Base-by-base conservation (phyloP, 345 rosid species). In the Syzygium oleosum region DNA sequence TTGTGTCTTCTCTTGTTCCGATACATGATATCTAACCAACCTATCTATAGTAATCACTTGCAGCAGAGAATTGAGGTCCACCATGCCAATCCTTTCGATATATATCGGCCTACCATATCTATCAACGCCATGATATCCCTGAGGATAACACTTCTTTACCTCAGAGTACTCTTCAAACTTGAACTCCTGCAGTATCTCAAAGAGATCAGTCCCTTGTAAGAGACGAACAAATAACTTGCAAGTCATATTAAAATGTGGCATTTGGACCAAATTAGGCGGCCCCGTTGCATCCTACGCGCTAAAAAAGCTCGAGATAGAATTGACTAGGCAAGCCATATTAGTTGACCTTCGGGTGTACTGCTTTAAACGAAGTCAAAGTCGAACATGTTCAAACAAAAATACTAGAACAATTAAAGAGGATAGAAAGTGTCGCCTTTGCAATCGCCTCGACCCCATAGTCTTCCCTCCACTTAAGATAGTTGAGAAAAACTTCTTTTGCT, bases 51-150 rank as follows among this genome's bases (percentile, higher is more conserved):
- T 90, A 23, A 93, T 94, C 86, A 73, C 93, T 90, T 90, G 91
- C 31, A 93, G 79, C 79, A 94, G 88, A 51, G 90, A 88, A 89
- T 92, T 89, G 63, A 93, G 88, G 83, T 94, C 95, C 87, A 92
- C 88, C 95, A 92, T 91, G 25, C 97, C 97, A 29, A 92, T 84
- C 87, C 92, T 91, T 88, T 94, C 96, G 43, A 95, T 91, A 79
- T 95, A 94, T 84, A 95, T 16, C 0, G 94, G 94, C 87, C 97
- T 92, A 68, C 95, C 97, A 87, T 15, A 58, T 90, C 89, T 93
- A 90, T 95, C 97, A 3, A 94, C 93, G 15, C 94, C 94, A 65
- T 94, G 97, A 88, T 85, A 95, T 84, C 97, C 97, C 84, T 92
- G 95, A 77, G 95, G 97, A 85, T 95, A 93, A 83, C 87, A 89